Conservation (phyloP, 441 rosid genomes). For the Euphorbia celastroides region DNA sequence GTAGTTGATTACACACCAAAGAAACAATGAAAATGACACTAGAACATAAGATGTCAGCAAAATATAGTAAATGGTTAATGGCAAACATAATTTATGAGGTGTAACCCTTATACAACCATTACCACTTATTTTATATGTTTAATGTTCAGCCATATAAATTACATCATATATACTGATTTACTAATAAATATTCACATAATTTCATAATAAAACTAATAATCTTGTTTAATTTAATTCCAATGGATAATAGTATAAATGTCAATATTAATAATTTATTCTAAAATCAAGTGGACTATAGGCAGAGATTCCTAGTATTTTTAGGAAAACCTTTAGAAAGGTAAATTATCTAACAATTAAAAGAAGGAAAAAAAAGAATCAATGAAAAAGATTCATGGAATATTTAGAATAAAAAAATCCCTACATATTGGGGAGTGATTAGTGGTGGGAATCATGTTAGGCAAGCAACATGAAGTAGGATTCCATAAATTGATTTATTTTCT, state of each 20-base stretch:
- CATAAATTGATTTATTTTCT: not conserved
- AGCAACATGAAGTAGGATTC: conserved; percentile 14
- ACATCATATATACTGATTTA: too few species aligned
- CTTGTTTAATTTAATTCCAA: not conserved
- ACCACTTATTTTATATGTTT: too few species aligned
- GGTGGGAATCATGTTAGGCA: conserved; percentile 14
- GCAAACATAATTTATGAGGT: not conserved
- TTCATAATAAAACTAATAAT: too few species aligned
- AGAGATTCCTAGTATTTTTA: not conserved
- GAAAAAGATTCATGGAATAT: conserved; percentile 10
- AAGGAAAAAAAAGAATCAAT: not conserved
- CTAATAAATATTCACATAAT: too few species aligned
- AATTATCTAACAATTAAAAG: not conserved
- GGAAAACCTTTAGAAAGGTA: too few species aligned
- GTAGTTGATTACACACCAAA: not conserved
- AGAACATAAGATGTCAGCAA: not conserved
- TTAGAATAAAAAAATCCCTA: conserved; percentile 29
- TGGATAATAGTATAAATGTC: not conserved
- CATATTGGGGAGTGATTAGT: conserved; percentile 24
- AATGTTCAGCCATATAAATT: too few species aligned
- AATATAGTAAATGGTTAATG: not conserved
- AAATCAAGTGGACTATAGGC: conserved; percentile 1
- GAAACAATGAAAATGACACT: not conserved
- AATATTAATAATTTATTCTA: not conserved
- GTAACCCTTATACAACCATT: too few species aligned